Base-by-base conservation (phyloP, 2,329 filamentous ascomycete species). In the Cladophialophora bantiana region DNA sequence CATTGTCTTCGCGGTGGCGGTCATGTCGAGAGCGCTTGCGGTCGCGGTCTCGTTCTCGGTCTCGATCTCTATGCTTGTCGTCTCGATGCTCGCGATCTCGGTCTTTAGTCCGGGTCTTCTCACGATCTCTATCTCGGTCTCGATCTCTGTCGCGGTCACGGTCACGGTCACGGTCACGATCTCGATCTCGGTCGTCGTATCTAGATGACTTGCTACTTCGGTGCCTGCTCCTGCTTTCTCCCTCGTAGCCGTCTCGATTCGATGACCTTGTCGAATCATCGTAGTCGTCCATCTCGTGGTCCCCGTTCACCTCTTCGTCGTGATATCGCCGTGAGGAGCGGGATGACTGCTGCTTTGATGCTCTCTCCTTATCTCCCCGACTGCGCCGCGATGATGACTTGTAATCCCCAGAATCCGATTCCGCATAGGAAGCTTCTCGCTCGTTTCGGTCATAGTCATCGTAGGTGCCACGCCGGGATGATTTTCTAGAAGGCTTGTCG, bases 371-470 rank as follows among this genome's bases (percentile, higher is more conserved):
- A 50, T 90, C 87, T 70, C 84, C 84, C 59, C 86, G 88, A 71
- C 87, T 88, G 68, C 87, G 86, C 72, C 88, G 86, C 57, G 83
- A 83, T 6, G 86, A 84, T 7, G 59, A 61, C 62, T 84, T 86
- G 42, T 83, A 82, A 36, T 73, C 71, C 4, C 83, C 83, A 9
- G 84, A 83, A 12, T 87, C 86, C 1, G 90, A 92, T 65, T 89
- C 84, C 0, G 89, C 88, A 59, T 85, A 84, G 56, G 88, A 84
- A 12, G 81, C 79, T 71, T 83, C 74, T 68, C 71, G 69, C 68
- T 79, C 77, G 52, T 78, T 76, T 73, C 69, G 74, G 78, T 75
- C 73, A 53, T 85, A 81, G 58, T 83, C 81, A 18, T 84, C 84
- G 56, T 84, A 83, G 15, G 80, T 79, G 6, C 78, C 77, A 34